Percentiles rank a stretch among this genome's conserved stretches.
Conservation (phyloP, 306 rosid genomes). For the Dalbergia cultrata region DNA sequence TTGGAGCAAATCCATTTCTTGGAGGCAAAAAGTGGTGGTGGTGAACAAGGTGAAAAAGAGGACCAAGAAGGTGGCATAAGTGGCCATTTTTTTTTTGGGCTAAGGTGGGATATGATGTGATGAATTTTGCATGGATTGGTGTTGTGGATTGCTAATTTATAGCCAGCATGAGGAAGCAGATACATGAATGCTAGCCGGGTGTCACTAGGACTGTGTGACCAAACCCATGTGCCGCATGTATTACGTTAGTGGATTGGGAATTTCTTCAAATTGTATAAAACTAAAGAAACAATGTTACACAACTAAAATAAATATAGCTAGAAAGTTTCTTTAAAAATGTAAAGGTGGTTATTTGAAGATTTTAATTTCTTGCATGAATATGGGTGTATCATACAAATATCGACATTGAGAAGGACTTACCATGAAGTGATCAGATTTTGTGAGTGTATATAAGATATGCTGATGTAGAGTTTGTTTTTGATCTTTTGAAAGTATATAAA, state of each 20-base stretch:
- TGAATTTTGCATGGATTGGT: slow-evolving; percentile 43
- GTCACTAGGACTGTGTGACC: slow-evolving; percentile 45
- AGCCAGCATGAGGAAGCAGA: slow-evolving; percentile 57
- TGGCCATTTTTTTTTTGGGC: slow-evolving; percentile 49
- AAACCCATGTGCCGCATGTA: slow-evolving; percentile 27
- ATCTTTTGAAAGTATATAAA: no score
- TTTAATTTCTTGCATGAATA: neutral
- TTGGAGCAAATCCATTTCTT: slow-evolving; percentile 46
- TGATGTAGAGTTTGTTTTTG: no score
- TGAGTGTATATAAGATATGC: no score
- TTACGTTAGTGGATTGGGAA: slow-evolving; percentile 11
- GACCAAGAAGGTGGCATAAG: slow-evolving; percentile 44
- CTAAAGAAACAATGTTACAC: neutral
- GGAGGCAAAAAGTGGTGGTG: slow-evolving; percentile 44
- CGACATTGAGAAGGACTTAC: neutral
- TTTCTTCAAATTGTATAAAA: slow-evolving; percentile 1
- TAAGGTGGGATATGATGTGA: slow-evolving; percentile 9
- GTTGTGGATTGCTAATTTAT: slow-evolving; percentile 50
- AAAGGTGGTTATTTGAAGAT: neutral
- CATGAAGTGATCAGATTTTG: no score
- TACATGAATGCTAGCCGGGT: slow-evolving; percentile 59
- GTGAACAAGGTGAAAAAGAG: slow-evolving; percentile 40
- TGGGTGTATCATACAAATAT: neutral
- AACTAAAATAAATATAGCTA: neutral
- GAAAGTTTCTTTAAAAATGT: neutral